These are phyloP conservation scores for Triadica sebifera DNA, from an alignment of 345 rosid genomes.

Conservation along the genomic window DNA sequence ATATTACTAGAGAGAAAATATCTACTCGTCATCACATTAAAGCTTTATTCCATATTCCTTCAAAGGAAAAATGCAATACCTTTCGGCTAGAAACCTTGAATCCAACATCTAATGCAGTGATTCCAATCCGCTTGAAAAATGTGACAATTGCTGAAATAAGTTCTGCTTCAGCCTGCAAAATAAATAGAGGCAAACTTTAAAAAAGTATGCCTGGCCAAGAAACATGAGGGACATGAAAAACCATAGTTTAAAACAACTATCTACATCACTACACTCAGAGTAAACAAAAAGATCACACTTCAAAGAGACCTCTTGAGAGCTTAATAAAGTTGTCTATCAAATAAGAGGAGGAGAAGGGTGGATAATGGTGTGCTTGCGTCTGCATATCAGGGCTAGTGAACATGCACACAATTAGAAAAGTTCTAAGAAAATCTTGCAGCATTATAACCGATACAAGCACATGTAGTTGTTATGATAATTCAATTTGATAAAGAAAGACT, in stretches of 20 bases:
- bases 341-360: background rate
- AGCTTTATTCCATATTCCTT: background rate
- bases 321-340: background rate
- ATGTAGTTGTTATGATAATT: background rate
- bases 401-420: background rate
- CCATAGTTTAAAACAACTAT: conserved; percentile 4
- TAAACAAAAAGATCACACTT: background rate
- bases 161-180: conserved; percentile 87
- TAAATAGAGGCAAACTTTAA: background rate
- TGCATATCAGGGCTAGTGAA: background rate
- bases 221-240: background rate
- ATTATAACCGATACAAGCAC: background rate
- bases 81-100: conserved; percentile 93
- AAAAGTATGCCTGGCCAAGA: conserved; percentile 4
- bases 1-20: background rate
- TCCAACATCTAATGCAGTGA: conserved; percentile 81
- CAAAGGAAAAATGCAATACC: conserved; percentile 36
- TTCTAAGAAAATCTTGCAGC: background rate
- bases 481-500: background rate
- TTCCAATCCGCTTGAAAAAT: conserved; percentile 80
- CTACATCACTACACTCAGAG: background rate
- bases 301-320: background rate
- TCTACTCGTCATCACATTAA: no score
- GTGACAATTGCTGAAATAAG: conserved; percentile 75
- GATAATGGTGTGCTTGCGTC: background rate